A percentile compares a stretch with the other conserved stretches of the same genome.
These are phyloP conservation scores for Anthracocystis setariae DNA, from an alignment of 1,284 basidiomycete species.

Conservation along the genomic window DNA sequence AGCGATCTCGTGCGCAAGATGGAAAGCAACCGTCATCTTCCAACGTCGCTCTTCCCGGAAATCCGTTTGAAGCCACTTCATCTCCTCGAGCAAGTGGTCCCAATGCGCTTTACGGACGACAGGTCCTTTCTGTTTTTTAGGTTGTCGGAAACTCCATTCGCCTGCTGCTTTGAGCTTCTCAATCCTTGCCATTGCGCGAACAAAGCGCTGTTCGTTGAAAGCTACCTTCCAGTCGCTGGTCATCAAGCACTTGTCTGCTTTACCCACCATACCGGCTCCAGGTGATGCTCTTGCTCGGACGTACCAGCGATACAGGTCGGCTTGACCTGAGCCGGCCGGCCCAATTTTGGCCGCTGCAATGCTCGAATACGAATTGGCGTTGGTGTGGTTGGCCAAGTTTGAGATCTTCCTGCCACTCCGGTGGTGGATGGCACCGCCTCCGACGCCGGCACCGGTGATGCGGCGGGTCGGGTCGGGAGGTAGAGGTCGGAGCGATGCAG, in stretches of 20 bases:
- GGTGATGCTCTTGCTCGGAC: conserved; percentile 62
- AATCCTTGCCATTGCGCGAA: conserved; percentile 84
- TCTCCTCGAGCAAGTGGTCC: conserved; percentile 96
- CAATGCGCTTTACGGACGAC: conserved; percentile 86
- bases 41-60: conserved; percentile 92
- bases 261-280: conserved; percentile 63
- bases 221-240: conserved; percentile 67
- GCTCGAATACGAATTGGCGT: conserved; percentile 40
- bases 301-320: conserved; percentile 63
- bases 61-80: conserved; percentile 98
- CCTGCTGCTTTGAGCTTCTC: conserved; percentile 83
- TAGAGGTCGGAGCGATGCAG: conserved; percentile 63
- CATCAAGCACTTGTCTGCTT: conserved; percentile 65
- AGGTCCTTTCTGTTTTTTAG: conserved; percentile 89
- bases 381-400: conserved; percentile 25
- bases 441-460: conserved; percentile 60
- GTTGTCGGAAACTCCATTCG: conserved; percentile 92
- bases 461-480: conserved; percentile 63
- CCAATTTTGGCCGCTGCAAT: conserved; percentile 43
- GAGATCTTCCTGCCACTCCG: conserved; percentile 49
- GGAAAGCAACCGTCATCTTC: conserved; percentile 87
- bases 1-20: conserved; percentile 82
- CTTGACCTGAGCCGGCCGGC: conserved; percentile 54
- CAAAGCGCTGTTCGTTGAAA: conserved; percentile 65
- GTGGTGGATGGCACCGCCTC: conserved; percentile 63